These are phyloP conservation scores for Aspergillus carbonarius DNA, from an alignment of 2,329 filamentous ascomycete species.

Conservation along the genomic window DNA sequence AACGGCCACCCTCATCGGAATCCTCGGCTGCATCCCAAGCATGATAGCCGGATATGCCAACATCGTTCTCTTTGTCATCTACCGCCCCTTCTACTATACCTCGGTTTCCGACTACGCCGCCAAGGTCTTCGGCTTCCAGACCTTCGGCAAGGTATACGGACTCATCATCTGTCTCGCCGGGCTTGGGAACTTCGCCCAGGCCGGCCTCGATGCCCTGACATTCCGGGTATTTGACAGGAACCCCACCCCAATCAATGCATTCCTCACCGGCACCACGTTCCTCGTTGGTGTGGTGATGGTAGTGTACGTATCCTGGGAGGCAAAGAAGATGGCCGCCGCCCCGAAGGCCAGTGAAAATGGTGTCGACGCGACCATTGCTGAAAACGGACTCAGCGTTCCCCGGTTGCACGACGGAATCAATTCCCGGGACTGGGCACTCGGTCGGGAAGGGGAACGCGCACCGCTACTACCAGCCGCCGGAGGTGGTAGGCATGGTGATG, in stretches of 20 bases:
- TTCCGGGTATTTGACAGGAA: slow-evolving; percentile 70
- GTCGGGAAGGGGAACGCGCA: slow-evolving; percentile 14
- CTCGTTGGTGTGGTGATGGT: slow-evolving; percentile 66
- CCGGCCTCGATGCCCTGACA: slow-evolving; percentile 74
- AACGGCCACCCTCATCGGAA: slow-evolving; percentile 71
- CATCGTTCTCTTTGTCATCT: slow-evolving; percentile 75
- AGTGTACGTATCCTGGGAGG: slow-evolving; percentile 60
- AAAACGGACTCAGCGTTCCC: neutral
- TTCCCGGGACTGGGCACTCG: slow-evolving; percentile 16
- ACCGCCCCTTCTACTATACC: slow-evolving; percentile 86
- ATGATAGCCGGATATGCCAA: slow-evolving; percentile 73
- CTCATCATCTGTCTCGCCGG: slow-evolving; percentile 84
- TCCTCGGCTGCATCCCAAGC: slow-evolving; percentile 70
- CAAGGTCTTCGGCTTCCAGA: slow-evolving; percentile 89
- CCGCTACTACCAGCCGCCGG: slow-evolving; percentile 10
- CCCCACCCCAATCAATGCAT: slow-evolving; percentile 73
- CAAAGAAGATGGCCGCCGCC: slow-evolving; percentile 26
- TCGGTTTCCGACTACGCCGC: slow-evolving; percentile 83
- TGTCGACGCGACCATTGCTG: neutral
- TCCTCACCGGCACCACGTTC: slow-evolving; percentile 62
- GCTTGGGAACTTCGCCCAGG: slow-evolving; percentile 79
- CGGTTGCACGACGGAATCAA: slow-evolving; percentile 10
- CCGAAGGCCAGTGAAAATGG: neutral
- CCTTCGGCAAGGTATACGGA: slow-evolving; percentile 92
- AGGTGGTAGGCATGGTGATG: neutral